Percentiles rank a stretch among this genome's conserved stretches.
These are phyloP conservation scores for Verruconis gallopava DNA, from an alignment of 2,329 filamentous ascomycete species.

Conservation along the genomic window DNA sequence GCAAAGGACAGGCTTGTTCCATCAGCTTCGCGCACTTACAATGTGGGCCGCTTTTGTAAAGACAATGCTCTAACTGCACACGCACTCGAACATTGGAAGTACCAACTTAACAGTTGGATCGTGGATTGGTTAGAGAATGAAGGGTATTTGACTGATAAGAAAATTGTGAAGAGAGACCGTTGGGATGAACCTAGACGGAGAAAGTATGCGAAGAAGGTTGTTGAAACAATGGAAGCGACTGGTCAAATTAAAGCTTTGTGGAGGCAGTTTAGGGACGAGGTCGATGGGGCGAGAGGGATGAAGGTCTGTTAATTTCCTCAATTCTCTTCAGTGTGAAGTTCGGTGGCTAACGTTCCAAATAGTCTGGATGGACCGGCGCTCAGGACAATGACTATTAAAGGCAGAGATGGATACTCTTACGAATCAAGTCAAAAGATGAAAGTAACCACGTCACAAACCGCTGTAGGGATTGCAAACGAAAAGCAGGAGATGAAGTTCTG, in stretches of 20 bases:
- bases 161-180: slow-evolving; percentile 47
- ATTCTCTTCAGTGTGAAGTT: too few relatives aligned
- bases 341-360: too few relatives aligned
- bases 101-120: slow-evolving; percentile 60
- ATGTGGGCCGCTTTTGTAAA: slow-evolving; percentile 44
- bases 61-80: slow-evolving; percentile 58
- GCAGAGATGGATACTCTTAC: too few relatives aligned
- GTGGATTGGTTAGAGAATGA: slow-evolving; percentile 46
- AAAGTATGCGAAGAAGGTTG: slow-evolving; percentile 49
- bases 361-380: too few relatives aligned
- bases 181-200: slow-evolving; percentile 47
- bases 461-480: too few relatives aligned
- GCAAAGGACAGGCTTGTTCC: slow-evolving; percentile 36
- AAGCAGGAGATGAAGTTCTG: too few relatives aligned
- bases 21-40: slow-evolving; percentile 34
- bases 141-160: slow-evolving; percentile 43
- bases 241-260: slow-evolving; percentile 51
- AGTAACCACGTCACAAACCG: too few relatives aligned
- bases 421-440: too few relatives aligned
- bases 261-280: slow-evolving; percentile 48
- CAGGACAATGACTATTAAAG: too few relatives aligned
- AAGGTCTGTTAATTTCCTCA: too few relatives aligned
- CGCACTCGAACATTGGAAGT: slow-evolving; percentile 62
- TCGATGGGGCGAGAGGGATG: slow-evolving; percentile 44
- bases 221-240: slow-evolving; percentile 48